phyloP scores from a whole-genome alignment of 192 early-diverging fungal genomes.

The Coemansia erecta region DNA sequence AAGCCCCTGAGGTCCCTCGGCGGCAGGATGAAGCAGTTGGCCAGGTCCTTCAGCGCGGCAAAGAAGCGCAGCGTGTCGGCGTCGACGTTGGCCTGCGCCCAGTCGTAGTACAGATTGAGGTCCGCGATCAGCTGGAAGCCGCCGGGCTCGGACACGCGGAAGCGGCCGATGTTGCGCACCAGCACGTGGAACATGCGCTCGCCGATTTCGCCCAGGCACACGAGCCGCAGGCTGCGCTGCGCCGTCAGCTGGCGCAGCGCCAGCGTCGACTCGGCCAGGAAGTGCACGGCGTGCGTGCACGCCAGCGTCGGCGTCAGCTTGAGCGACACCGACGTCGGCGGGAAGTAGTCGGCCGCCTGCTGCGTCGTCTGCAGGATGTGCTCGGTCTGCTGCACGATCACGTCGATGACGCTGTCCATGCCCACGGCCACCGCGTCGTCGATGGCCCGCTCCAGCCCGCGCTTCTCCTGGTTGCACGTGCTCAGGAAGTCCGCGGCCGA shows the following conservation, averaged over 20 bases:
- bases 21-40: constrained; percentile 52
- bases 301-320: constrained; percentile 81
- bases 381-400: constrained; percentile 82
- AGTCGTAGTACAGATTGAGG: constrained; percentile 51
- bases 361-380: constrained; percentile 78
- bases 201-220: constrained; percentile 89
- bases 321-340: constrained; percentile 54
- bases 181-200: constrained; percentile 82
- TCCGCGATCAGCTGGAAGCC: constrained; percentile 84
- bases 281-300: constrained; percentile 73
- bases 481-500: constrained; percentile 91
- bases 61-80: constrained; percentile 45
- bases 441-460: constrained; percentile 76
- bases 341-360: constrained; percentile 69
- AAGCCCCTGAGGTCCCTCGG: constrained; percentile 47
- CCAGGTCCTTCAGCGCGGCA: constrained; percentile 51
- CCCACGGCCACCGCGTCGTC: constrained; percentile 91
- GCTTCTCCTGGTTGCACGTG: constrained; percentile 88
- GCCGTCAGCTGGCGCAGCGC: constrained; percentile 67
- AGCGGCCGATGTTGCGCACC: constrained; percentile 77
- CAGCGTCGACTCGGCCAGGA: constrained; percentile 72
- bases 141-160: constrained; percentile 77
- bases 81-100: constrained; percentile 34
- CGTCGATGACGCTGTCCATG: constrained; percentile 89
- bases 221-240: constrained; percentile 83